Evolutionary conservation across 2,329 filamentous ascomycete species (phyloP).

Genomic region (Fusarium sp.): DNA sequence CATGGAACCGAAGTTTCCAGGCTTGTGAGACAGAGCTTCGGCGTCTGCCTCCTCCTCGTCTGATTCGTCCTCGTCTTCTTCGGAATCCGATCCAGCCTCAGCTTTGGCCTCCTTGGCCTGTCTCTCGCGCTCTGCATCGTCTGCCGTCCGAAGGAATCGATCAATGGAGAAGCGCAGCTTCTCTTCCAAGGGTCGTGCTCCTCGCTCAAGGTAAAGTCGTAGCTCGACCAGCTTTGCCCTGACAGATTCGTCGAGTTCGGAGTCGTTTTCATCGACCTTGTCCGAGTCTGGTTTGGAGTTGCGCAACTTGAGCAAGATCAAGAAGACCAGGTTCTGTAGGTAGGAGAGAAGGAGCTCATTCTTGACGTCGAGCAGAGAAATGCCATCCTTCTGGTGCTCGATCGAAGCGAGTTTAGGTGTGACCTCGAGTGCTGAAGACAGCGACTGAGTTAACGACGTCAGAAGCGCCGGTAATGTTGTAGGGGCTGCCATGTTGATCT

Average conservation of each 20-base stretch:
- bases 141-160: constrained; percentile 89
- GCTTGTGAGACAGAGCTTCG: constrained; percentile 45
- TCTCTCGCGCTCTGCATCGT: constrained; percentile 72
- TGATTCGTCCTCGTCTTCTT: constrained; percentile 53
- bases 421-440: constrained; percentile 75
- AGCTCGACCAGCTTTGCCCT: constrained; percentile 91
- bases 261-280: constrained; percentile 50
- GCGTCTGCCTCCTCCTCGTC: constrained; percentile 55
- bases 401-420: constrained; percentile 73
- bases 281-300: constrained; percentile 57
- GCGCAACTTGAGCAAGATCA: constrained; percentile 85
- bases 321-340: constrained; percentile 91
- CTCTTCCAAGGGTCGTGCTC: constrained; percentile 88
- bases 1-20: constrained; percentile 49
- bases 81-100: constrained; percentile 47
- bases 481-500: constrained; percentile 61
- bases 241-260: constrained; percentile 72
- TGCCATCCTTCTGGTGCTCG: constrained; percentile 83
- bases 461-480: constrained; percentile 64
- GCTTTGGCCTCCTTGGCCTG: constrained; percentile 52
- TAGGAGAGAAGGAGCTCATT: constrained; percentile 98
- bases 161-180: constrained; percentile 96
- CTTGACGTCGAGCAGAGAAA: constrained; percentile 94
- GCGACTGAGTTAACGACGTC: constrained; percentile 68
- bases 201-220: constrained; percentile 92